These are phyloP conservation scores for Ophiostoma piceae DNA, from an alignment of 2,329 filamentous ascomycete species.

Conservation along the genomic window DNA sequence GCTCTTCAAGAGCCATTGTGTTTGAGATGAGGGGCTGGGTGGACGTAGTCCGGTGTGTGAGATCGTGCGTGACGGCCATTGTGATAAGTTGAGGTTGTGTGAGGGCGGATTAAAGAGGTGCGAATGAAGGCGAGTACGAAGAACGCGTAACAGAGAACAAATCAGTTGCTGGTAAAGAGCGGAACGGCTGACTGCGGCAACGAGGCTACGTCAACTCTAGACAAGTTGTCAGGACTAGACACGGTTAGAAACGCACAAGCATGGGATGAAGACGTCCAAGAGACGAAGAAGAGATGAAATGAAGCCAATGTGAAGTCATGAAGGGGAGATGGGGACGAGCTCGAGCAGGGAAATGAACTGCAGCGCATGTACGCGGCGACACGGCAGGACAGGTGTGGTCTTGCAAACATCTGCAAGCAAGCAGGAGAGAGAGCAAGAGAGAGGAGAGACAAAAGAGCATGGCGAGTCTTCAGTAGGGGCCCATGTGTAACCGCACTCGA, in stretches of 20 bases:
- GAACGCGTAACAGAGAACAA: background rate
- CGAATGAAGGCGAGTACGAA: background rate
- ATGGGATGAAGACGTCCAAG: background rate
- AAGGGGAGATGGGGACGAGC: background rate
- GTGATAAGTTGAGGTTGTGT: constrained; percentile 30
- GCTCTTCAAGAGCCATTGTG: constrained; percentile 71
- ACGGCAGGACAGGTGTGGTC: background rate
- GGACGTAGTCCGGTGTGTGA: constrained; percentile 62
- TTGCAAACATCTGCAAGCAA: background rate
- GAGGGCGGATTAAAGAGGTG: background rate
- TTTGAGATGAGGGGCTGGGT: constrained; percentile 44
- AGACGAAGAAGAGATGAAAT: background rate
- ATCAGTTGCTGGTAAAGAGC: constrained; percentile 16
- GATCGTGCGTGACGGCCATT: constrained; percentile 75
- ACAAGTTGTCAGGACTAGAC: constrained; percentile 1
- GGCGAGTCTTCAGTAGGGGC: background rate
- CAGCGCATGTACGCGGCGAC: background rate
- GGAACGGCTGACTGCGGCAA: constrained; percentile 16
- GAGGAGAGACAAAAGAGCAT: background rate
- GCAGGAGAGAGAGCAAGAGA: too few relatives aligned
- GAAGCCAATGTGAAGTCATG: background rate
- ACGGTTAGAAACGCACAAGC: background rate
- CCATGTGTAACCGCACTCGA: constrained; percentile 1
- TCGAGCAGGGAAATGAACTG: background rate
- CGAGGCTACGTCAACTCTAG: constrained; percentile 17